These are phyloP conservation scores for Amyloporia xantha DNA, from an alignment of 768 basidiomycete genomes.

Conservation along the genomic window DNA sequence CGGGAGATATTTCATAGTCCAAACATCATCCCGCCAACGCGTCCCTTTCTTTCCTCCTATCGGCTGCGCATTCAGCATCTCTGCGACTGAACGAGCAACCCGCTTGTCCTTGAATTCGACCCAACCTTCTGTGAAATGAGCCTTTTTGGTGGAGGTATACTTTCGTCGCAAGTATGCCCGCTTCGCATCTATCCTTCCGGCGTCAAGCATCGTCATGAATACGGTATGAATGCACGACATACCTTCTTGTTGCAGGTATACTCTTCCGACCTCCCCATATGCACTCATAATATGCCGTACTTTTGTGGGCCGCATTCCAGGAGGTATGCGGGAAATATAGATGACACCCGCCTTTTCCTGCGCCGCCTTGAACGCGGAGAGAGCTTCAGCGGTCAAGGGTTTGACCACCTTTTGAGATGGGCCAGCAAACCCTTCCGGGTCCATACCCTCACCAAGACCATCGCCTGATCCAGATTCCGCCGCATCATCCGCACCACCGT, in stretches of 20 bases:
- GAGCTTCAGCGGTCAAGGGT: constrained; percentile 67
- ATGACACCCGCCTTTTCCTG: constrained; percentile 79
- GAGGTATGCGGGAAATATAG: constrained; percentile 94
- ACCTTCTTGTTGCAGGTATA: constrained; percentile 94
- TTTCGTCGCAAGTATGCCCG: constrained; percentile 79
- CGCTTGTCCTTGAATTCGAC: constrained; percentile 96
- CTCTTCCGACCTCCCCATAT: constrained; percentile 86
- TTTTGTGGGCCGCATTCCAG: constrained; percentile 96
- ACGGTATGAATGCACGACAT: too few species aligned
- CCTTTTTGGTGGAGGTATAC: constrained; percentile 75
- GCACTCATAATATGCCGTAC: constrained; percentile 88
- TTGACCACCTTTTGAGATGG: constrained; percentile 55
- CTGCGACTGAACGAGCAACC: constrained; percentile 83
- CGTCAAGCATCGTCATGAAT: too few species aligned
- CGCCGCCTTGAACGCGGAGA: constrained; percentile 66
- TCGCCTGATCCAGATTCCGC: constrained; percentile 19
- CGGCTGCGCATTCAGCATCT: constrained; percentile 92
- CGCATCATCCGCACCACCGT: not conserved
- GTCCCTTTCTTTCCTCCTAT: constrained; percentile 91
- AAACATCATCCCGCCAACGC: constrained; percentile 93
- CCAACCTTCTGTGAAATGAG: constrained; percentile 95
- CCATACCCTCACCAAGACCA: constrained; percentile 42
- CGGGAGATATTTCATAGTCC: constrained; percentile 99
- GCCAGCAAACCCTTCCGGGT: constrained; percentile 52
- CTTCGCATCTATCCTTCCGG: constrained; percentile 81